Evolutionary conservation across 1,139 yeast species (phyloP), one percentile per base, ranked within the genome.

Genomic region (Pichiaceae sp.): DNA sequence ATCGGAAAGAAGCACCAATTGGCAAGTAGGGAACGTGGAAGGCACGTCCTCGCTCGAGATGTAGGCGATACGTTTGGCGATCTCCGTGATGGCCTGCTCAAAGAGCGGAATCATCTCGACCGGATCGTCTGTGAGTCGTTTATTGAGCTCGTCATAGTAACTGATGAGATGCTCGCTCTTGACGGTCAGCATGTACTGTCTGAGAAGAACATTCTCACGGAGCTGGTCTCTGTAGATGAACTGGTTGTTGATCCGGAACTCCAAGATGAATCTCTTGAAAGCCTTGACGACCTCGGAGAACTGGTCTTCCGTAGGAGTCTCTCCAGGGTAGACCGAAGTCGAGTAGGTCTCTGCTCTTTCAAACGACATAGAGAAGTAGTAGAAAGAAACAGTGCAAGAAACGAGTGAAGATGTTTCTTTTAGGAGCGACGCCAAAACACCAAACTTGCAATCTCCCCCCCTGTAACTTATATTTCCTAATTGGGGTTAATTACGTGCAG

Each of bases 221-320:
- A 93, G 68, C 57, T 89, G 96, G 50, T 87, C 96, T 66, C 98
- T 70, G 65, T 93, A 93, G 32, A 87, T 67, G 60, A 84, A 91
- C 56, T 78, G 81, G 40, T 85, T 75, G 52, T 84, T 83, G 45
- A 85, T 70, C 62, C 95, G 74, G 57, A 85, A 93, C 57, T 89
- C 95, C 41, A 87, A 68, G 34, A 93, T 72, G 57, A 93, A 93
- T 46, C 77, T 70, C 45, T 81, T 75, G 66, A 91, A 87, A 16
- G 89, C 85, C 47, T 76, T 75, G 53, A 81, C 78, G 47, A 86
- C 72, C 57, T 85, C 95, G 41, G 83, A 75, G 59, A 76, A 75
- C 29, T 85, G 70, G 46, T 74, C 78, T 43, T 79, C 85, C 9
- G 64, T 60, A 2, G 78, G 73, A 33, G 72, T 71, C 44, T 82